Base-by-base conservation (phyloP, 2,329 filamentous ascomycete genomes). In the Talaromyces atroroseus region DNA sequence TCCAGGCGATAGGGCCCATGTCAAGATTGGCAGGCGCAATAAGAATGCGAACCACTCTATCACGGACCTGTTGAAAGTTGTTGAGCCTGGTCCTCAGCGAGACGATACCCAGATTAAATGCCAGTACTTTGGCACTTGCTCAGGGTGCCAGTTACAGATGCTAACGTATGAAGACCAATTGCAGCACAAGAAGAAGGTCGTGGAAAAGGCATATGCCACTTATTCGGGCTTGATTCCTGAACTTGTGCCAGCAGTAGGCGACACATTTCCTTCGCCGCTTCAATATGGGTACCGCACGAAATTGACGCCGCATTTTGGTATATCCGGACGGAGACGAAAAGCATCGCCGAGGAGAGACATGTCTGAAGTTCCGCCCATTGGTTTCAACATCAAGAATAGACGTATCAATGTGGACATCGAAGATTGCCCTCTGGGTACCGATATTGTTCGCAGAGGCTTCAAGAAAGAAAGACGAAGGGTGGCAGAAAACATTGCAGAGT, bases 61-160 rank as follows among this genome's bases (percentile, higher is more conserved):
- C 51, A 86, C 90, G 63, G 92, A 97, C 74, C 90, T 95, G 65
- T 67, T 97, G 66, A 86, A 86, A 59, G 82, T 97, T 44, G 76
- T 86, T 36, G 83, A 82, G 57, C 85, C 92, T 0, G 91, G 89
- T 0, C 80, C 85, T 1, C 78, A 87, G 54, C 87, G 94, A 65
- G 87, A 96, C 65, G 88, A 94, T 65, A 79, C 80, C 38, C 83
- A 89, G 21, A 81, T 95, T 63, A 80, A 80, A 56, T 99, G 94
- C 77, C 81, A 83, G 64, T 97, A 99, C 78, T 99, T 99, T 68
- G 78, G 84, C 42, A 82, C 80, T 54, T 99, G 94, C 73, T 89
- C 88, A 10, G 94, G 94, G 32, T 99, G 94, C 70, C 94, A 99
- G 74, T 92, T 97, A 72, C 94, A 99, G 76, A 96, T 97, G 90